A percentile compares a stretch with the other conserved stretches of the same genome.
Evolutionary conservation across 2,329 filamentous ascomycete genomes (phyloP).

Genomic region (Stachybotrys elegans): DNA sequence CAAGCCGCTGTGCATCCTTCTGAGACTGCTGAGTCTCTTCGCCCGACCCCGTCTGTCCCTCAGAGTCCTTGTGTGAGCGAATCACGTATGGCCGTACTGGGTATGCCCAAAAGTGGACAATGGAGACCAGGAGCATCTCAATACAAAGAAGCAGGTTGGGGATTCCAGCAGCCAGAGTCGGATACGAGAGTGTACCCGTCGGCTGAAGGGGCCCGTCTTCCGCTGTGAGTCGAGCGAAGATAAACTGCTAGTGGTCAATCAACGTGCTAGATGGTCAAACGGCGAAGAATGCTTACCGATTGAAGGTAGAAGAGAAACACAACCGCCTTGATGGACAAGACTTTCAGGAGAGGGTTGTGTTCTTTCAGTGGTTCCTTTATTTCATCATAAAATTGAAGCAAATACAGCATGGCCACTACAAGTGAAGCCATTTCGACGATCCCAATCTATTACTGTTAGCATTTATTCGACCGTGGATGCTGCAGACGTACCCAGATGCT

Average conservation of each 20-base stretch:
- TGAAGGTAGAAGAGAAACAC: conserved; percentile 94
- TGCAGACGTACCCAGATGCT: conserved; percentile 67
- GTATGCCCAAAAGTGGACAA: conserved; percentile 80
- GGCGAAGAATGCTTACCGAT: conserved; percentile 36
- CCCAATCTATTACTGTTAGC: conserved; percentile 34
- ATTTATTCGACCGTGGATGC: background rate
- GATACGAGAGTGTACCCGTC: conserved; percentile 57
- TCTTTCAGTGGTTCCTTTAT: conserved; percentile 62
- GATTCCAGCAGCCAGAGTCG: conserved; percentile 77
- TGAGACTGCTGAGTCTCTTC: background rate
- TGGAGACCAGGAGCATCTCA: conserved; percentile 77
- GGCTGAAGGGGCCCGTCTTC: conserved; percentile 37
- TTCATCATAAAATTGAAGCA: conserved; percentile 84
- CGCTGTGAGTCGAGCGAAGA: background rate
- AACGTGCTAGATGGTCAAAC: too few relatives aligned
- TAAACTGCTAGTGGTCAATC: too few relatives aligned
- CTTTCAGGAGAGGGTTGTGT: conserved; percentile 72
- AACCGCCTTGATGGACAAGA: conserved; percentile 82
- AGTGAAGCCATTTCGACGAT: conserved; percentile 48
- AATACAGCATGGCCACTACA: conserved; percentile 79
- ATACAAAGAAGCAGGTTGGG: conserved; percentile 73
- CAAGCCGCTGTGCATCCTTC: background rate
- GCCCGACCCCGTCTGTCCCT: background rate
- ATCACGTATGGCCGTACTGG: conserved; percentile 64
- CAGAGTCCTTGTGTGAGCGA: background rate